phyloP scores from a whole-genome alignment of 2,329 filamentous ascomycete species.

The Xylaria digitata region DNA sequence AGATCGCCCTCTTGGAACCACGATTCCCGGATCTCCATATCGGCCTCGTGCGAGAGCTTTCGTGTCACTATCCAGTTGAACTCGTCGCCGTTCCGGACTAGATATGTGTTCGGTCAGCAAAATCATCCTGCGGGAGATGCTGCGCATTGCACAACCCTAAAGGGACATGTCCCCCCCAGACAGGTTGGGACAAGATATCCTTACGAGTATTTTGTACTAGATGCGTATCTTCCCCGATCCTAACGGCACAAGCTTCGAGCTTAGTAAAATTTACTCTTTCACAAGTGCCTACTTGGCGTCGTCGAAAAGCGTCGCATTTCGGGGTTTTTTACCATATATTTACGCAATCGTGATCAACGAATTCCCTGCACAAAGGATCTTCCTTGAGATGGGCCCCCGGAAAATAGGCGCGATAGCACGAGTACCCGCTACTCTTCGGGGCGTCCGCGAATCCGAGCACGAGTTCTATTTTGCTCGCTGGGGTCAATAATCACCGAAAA shows the following conservation, averaged over 20 bases:
- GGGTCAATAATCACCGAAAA: too few species aligned
- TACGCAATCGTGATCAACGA: slow-evolving; percentile 57
- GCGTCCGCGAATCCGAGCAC: slow-evolving; percentile 64
- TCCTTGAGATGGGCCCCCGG: slow-evolving; percentile 52
- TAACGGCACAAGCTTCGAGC: slow-evolving; percentile 19
- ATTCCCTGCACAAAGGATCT: slow-evolving; percentile 53
- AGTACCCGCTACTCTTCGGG: slow-evolving; percentile 64
- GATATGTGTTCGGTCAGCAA: not conserved
- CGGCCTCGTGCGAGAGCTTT: slow-evolving; percentile 55
- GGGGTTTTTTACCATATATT: slow-evolving; percentile 53
- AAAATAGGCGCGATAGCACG: slow-evolving; percentile 63
- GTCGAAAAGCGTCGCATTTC: not conserved
- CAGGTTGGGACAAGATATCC: not conserved
- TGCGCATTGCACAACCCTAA: not conserved
- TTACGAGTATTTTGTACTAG: slow-evolving; percentile 56
- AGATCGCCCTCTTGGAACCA: slow-evolving; percentile 62
- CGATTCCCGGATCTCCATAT: slow-evolving; percentile 59
- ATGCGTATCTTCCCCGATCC: slow-evolving; percentile 58
- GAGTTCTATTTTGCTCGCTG: too few species aligned
- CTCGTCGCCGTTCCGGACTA: slow-evolving; percentile 54
- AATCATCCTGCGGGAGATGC: not conserved
- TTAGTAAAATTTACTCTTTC: slow-evolving; percentile 20
- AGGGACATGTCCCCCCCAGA: not conserved
- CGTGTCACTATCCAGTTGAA: slow-evolving; percentile 62
- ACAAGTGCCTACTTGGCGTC: not conserved